Base-by-base conservation (phyloP, 2,329 filamentous ascomycete species). In the Fusarium dimerum region DNA sequence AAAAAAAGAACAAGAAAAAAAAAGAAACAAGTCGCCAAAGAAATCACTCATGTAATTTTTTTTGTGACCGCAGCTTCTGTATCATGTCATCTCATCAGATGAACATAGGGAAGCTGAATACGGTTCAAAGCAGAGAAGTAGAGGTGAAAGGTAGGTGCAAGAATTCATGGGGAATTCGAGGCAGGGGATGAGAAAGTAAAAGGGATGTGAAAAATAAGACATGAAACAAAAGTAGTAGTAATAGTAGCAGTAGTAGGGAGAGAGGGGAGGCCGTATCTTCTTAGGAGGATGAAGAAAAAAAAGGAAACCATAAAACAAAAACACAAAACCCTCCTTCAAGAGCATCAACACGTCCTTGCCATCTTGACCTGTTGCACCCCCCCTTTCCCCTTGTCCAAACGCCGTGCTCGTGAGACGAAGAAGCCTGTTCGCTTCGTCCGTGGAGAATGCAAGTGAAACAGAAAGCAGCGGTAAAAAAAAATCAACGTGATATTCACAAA, bases 331-430 rank as follows among this genome's bases (percentile, higher is more conserved):
- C 20, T 26, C 20, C 20, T 26, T 7, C 20, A 26, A 26, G 20
- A 26, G 20, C 20, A 26, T 26, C 20, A 26, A 26, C 20, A 56
- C 49, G 55, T 48, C 50, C 51, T 42, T 51, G 50, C 54, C 52
- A 51, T 55, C 54, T 52, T 26, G 49, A 46, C 52, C 51, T 40
- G 54, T 55, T 50, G 55, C 59, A 46, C 32, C 47, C 49, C 49
- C 60, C 56, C 51, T 41, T 51, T 50, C 44, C 59, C 56, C 59
- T 56, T 60, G 62, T 64, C 66, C 55, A 55, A 70, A 69, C 67
- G 67, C 67, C 67, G 59, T 69, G 67, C 67, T 69, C 54, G 48
- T 50, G 55, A 55, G 55, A 61, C 62, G 50, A 47, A 45, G 54
- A 49, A 54, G 43, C 55, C 51, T 43, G 55, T 49, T 63, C 20